Percentiles rank a stretch among this genome's conserved stretches.
phyloP scores from a whole-genome alignment of 768 basidiomycete genomes.

The Guyanaporus albipodus region DNA sequence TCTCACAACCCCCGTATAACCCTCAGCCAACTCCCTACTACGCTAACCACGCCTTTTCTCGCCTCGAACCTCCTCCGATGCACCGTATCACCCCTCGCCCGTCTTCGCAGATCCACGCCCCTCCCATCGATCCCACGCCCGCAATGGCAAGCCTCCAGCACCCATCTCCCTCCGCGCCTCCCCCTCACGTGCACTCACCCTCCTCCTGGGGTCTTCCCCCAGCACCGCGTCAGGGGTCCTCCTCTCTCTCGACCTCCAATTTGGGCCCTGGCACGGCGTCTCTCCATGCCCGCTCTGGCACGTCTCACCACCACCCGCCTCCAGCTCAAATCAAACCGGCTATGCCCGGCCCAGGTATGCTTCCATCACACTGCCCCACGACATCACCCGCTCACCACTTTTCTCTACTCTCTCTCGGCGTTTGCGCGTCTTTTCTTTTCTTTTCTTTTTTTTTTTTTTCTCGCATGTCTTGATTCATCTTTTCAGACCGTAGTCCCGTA shows the following conservation, averaged over 20 bases:
- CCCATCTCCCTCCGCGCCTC: constrained; percentile 27
- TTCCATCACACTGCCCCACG: not conserved
- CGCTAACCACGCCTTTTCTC: constrained; percentile 15
- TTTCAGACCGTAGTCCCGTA: constrained; percentile 28
- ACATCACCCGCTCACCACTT: constrained; percentile 2
- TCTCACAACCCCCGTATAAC: constrained; percentile 17
- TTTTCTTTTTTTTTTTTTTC: not conserved
- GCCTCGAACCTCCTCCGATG: constrained; percentile 18
- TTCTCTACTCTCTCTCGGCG: not conserved
- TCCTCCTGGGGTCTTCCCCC: constrained; percentile 31
- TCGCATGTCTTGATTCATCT: not conserved
- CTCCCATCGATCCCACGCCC: constrained; percentile 26
- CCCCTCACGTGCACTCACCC: constrained; percentile 30
- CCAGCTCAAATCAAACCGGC: constrained; percentile 30
- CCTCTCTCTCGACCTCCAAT: constrained; percentile 25
- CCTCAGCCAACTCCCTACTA: constrained; percentile 24
- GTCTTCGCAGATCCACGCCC: constrained; percentile 28
- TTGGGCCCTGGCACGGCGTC: constrained; percentile 20
- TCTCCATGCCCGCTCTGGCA: constrained; percentile 26
- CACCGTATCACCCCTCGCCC: constrained; percentile 32
- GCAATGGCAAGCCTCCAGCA: constrained; percentile 34
- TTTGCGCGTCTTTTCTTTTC: constrained; percentile 13
- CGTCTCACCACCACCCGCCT: constrained; percentile 27
- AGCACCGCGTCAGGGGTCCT: constrained; percentile 31
- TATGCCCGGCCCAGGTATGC: constrained; percentile 31